Conservation (phyloP, 176 grass and related monocot genomes). For the Oryza rufipogon region DNA sequence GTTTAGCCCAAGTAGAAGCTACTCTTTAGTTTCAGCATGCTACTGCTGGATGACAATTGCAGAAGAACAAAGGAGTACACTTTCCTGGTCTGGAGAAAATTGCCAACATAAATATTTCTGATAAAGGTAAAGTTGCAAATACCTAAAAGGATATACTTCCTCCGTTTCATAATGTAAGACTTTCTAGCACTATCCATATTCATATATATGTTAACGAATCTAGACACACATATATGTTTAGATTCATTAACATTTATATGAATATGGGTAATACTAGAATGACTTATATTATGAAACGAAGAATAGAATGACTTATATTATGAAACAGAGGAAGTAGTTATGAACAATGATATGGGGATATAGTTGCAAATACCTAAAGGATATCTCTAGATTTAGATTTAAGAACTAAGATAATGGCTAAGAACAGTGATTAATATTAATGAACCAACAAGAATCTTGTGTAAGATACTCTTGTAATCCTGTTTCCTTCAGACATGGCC, state of each 20-base stretch:
- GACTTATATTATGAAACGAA: too few species aligned
- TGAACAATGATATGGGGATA: background rate
- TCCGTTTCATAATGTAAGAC: too few species aligned
- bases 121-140: background rate
- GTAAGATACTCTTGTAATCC: background rate
- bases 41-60: background rate
- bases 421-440: background rate
- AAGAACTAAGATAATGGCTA: background rate
- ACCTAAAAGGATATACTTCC: background rate
- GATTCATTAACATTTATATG: too few species aligned
- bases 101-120: background rate
- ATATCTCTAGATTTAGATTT: background rate
- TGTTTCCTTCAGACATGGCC: slow-evolving; percentile 13
- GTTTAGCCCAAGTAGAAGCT: background rate
- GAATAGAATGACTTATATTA: too few species aligned
- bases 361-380: background rate
- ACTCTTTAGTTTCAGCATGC: background rate
- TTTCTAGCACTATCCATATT: too few species aligned
- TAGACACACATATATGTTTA: too few species aligned
- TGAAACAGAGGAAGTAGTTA: background rate
- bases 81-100: background rate
- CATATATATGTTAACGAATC: too few species aligned
- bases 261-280: too few species aligned
- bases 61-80: background rate
- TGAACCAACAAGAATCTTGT: slow-evolving; percentile 6